These are phyloP conservation scores for Naganishia antarctica DNA, from an alignment of 768 basidiomycete genomes.

Conservation along the genomic window DNA sequence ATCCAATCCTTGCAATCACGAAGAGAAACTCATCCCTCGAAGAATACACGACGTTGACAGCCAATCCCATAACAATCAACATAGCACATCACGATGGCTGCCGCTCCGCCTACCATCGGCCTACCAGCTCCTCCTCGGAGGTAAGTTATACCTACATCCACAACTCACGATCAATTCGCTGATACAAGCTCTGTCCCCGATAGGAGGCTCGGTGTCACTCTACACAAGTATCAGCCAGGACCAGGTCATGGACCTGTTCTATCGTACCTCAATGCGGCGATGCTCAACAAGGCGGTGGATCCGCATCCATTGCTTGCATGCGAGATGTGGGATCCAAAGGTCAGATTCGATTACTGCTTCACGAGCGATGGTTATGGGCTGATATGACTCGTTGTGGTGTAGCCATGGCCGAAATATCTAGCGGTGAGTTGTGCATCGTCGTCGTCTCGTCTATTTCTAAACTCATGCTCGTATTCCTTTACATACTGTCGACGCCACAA, in stretches of 20 bases:
- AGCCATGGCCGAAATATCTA: slow-evolving; percentile 34
- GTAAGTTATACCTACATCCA: background rate
- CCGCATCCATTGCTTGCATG: slow-evolving; percentile 41
- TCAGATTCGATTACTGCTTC: too few species aligned
- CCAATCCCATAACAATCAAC: too few species aligned
- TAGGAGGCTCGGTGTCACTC: background rate
- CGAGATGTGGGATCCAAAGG: slow-evolving; percentile 41
- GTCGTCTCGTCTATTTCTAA: background rate
- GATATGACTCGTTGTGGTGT: too few species aligned
- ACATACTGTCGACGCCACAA: background rate
- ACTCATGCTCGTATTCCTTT: background rate
- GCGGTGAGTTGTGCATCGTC: slow-evolving; percentile 21
- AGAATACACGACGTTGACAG: too few species aligned
- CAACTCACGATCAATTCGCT: too few species aligned
- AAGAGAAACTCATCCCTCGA: too few species aligned
- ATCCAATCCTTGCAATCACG: too few species aligned
- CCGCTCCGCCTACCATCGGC: slow-evolving; percentile 18
- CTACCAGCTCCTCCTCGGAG: slow-evolving; percentile 9
- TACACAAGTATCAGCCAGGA: slow-evolving; percentile 28
- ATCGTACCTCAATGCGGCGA: slow-evolving; percentile 38
- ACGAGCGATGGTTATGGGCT: too few species aligned
- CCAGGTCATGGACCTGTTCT: slow-evolving; percentile 32
- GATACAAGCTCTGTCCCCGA: background rate
- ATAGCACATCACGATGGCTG: background rate
- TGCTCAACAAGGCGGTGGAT: slow-evolving; percentile 30